Evolutionary conservation across 345 rosid species (phyloP).

Genomic region (Euphorbia pulcherrima): DNA sequence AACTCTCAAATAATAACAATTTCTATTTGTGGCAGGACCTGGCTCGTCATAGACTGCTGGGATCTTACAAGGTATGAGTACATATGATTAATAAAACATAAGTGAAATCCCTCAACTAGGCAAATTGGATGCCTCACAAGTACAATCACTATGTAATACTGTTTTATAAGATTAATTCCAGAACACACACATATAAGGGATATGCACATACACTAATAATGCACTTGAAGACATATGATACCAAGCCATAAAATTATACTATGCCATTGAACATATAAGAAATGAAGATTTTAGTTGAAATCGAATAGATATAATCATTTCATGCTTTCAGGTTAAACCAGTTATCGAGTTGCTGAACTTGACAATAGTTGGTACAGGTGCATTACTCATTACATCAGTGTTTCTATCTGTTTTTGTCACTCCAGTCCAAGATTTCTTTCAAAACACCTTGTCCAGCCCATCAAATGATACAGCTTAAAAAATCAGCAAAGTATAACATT

Average conservation of each 20-base stretch:
- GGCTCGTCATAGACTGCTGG: too few species aligned
- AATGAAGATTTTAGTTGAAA: background rate
- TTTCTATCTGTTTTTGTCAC: slow-evolving; percentile 65
- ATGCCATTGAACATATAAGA: background rate
- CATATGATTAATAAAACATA: background rate
- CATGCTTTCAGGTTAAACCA: slow-evolving; percentile 67
- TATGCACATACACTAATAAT: too few species aligned
- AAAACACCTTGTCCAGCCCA: slow-evolving; percentile 35
- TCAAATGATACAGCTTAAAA: slow-evolving; percentile 39
- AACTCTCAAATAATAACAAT: too few species aligned
- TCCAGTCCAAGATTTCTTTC: slow-evolving; percentile 69
- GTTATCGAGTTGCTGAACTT: slow-evolving; percentile 80
- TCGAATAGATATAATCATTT: too few species aligned
- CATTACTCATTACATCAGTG: slow-evolving; percentile 61
- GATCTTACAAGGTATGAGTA: background rate
- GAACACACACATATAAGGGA: too few species aligned
- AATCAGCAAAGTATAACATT: slow-evolving; percentile 50
- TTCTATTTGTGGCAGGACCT: too few species aligned
- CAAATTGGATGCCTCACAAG: background rate
- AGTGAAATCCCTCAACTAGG: slow-evolving; percentile 2
- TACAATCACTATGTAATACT: background rate
- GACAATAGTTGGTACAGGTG: slow-evolving; percentile 81
- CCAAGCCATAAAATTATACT: too few species aligned
- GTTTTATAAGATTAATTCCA: background rate
- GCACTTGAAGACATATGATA: too few species aligned